Evolutionary conservation across 371 early-diverging fungal species (phyloP).

Genomic region (Mortierella sp.): DNA sequence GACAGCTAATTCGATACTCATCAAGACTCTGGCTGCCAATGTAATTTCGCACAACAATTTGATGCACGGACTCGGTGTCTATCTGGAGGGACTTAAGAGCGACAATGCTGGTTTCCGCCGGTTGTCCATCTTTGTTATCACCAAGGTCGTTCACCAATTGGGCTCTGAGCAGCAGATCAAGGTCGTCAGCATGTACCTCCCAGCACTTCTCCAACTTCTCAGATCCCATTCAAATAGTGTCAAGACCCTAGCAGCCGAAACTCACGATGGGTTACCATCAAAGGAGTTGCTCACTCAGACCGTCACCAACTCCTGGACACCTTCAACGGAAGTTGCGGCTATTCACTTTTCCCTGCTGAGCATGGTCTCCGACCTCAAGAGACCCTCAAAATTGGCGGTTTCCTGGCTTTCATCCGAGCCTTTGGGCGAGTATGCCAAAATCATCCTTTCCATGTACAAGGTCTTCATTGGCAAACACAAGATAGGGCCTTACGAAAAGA

Average conservation of each 20-base stretch:
- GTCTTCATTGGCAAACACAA: constrained; percentile 57
- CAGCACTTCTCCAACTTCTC: constrained; percentile 28
- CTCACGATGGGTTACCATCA: constrained; percentile 41
- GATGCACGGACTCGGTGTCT: constrained; percentile 28
- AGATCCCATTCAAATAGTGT: constrained; percentile 14
- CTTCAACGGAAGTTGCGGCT: constrained; percentile 35
- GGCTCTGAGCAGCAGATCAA: constrained; percentile 35
- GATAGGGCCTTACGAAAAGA: constrained; percentile 61
- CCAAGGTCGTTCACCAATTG: constrained; percentile 33
- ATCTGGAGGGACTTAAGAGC: constrained; percentile 42
- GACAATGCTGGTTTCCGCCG: constrained; percentile 27
- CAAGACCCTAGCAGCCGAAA: constrained; percentile 22
- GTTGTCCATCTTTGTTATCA: constrained; percentile 51
- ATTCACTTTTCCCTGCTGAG: constrained; percentile 49
- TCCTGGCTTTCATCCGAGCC: constrained; percentile 42
- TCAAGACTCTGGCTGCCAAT: constrained; percentile 50
- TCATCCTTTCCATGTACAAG: constrained; percentile 56
- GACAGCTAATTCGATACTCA: constrained; percentile 25
- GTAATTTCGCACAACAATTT: constrained; percentile 51
- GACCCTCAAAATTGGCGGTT: constrained; percentile 26
- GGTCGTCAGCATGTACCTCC: constrained; percentile 26
- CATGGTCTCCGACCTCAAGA: constrained; percentile 42
- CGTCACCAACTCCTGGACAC: constrained; percentile 33
- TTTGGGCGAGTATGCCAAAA: constrained; percentile 35
- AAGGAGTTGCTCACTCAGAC: constrained; percentile 37